Evolutionary conservation across 345 rosid genomes (phyloP).

Genomic region (Eutrema japonicum): DNA sequence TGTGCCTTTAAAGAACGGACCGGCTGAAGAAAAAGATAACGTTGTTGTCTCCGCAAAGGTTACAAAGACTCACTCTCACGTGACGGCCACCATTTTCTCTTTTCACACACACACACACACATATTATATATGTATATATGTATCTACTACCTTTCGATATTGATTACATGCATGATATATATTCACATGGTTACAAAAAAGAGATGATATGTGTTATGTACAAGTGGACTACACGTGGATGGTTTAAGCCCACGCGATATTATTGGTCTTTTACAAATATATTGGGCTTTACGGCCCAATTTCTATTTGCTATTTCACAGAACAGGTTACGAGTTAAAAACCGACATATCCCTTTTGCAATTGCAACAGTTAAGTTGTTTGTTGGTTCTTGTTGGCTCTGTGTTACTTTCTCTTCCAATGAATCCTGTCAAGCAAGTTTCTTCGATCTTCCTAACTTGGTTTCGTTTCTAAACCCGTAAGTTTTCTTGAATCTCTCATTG

Average conservation of each 20-base stretch:
- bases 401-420: conserved; percentile 27
- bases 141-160: background rate
- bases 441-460: conserved; percentile 21
- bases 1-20: conserved; percentile 38
- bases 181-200: background rate
- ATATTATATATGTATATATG: background rate
- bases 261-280: too few species aligned
- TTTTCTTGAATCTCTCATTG: background rate
- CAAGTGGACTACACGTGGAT: background rate
- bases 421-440: conserved; percentile 27
- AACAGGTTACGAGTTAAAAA: background rate
- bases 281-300: conserved; percentile 34
- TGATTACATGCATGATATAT: background rate
- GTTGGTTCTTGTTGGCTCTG: conserved; percentile 17
- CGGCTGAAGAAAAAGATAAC: conserved; percentile 33
- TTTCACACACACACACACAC: background rate
- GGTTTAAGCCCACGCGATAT: conserved; percentile 14
- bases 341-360: conserved; percentile 4
- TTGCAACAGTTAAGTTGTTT: background rate
- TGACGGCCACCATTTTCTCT: conserved; percentile 39
- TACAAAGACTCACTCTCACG: conserved; percentile 35
- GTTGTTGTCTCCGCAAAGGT: conserved; percentile 46
- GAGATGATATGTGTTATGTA: background rate
- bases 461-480: conserved; percentile 31
- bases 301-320: background rate